A percentile compares a stretch with the other conserved stretches of the same genome.
Conservation (phyloP, 2,329 filamentous ascomycete species). For the Cercospora sp. region DNA sequence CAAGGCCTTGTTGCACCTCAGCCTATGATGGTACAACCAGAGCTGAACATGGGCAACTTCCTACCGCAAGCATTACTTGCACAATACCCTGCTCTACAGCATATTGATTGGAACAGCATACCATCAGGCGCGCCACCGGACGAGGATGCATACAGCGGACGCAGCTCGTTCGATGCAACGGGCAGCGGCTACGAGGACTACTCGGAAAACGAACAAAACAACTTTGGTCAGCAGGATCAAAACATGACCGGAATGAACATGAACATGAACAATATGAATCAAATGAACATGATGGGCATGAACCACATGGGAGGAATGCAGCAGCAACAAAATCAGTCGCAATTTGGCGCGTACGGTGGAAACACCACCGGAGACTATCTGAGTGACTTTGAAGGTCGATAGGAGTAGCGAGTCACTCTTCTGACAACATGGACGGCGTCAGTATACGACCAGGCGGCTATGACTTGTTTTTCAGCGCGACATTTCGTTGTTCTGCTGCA, state of each 20-base stretch:
- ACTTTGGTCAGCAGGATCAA: slow-evolving; percentile 25
- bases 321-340: slow-evolving; percentile 22
- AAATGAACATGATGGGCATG: slow-evolving; percentile 22
- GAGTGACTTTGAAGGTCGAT: slow-evolving; percentile 40
- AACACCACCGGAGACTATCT: slow-evolving; percentile 34
- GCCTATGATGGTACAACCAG: slow-evolving; percentile 32
- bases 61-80: slow-evolving; percentile 86
- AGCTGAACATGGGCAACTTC: slow-evolving; percentile 60
- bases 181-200: slow-evolving; percentile 63
- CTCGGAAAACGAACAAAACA: slow-evolving; percentile 56
- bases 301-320: slow-evolving; percentile 27
- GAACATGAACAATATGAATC: slow-evolving; percentile 21
- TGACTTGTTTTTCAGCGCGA: not conserved
- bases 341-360: slow-evolving; percentile 18
- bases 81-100: slow-evolving; percentile 91
- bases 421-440: not conserved
- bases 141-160: slow-evolving; percentile 63
- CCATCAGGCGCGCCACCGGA: slow-evolving; percentile 51
- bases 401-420: slow-evolving; percentile 4
- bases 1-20: slow-evolving; percentile 38
- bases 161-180: slow-evolving; percentile 74
- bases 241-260: slow-evolving; percentile 28
- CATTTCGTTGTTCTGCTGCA: not conserved
- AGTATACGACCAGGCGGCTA: not conserved
- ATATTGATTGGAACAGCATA: slow-evolving; percentile 80